These are phyloP conservation scores for Dactylellina cionopaga DNA, from an alignment of 2,329 filamentous ascomycete species.

Conservation along the genomic window DNA sequence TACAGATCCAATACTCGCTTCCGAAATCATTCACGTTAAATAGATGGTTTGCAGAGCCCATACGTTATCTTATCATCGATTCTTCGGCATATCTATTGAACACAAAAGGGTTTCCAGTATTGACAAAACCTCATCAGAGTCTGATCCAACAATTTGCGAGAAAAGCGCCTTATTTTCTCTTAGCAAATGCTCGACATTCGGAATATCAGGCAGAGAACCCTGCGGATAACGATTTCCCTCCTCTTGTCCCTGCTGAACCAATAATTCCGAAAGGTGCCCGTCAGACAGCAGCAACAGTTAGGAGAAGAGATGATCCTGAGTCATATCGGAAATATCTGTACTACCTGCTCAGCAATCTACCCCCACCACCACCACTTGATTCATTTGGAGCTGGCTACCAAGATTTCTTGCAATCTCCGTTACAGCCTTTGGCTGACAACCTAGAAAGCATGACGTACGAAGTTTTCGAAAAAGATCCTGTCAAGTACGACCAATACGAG, in stretches of 20 bases:
- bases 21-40: slow-evolving; percentile 65
- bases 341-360: slow-evolving; percentile 84
- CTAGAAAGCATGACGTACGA: slow-evolving; percentile 97
- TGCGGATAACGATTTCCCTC: slow-evolving; percentile 55
- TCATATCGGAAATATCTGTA: slow-evolving; percentile 82
- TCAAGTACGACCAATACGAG: slow-evolving; percentile 98
- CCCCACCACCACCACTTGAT: slow-evolving; percentile 71
- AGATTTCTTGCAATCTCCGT: slow-evolving; percentile 92
- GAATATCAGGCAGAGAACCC: slow-evolving; percentile 61
- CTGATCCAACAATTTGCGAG: slow-evolving; percentile 73
- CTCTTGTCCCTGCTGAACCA: slow-evolving; percentile 48
- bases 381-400: slow-evolving; percentile 79
- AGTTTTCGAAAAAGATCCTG: slow-evolving; percentile 96
- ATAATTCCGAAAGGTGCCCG: slow-evolving; percentile 11
- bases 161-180: slow-evolving; percentile 71
- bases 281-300: slow-evolving; percentile 58
- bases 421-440: slow-evolving; percentile 95
- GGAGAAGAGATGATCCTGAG: slow-evolving; percentile 66
- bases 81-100: slow-evolving; percentile 70
- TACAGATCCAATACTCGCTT: slow-evolving; percentile 61
- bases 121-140: slow-evolving; percentile 71
- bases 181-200: slow-evolving; percentile 66
- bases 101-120: slow-evolving; percentile 70
- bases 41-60: slow-evolving; percentile 75
- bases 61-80: slow-evolving; percentile 70